These are phyloP conservation scores for Oryza brachyantha DNA, from an alignment of 176 grass and related monocot species.

Conservation along the genomic window DNA sequence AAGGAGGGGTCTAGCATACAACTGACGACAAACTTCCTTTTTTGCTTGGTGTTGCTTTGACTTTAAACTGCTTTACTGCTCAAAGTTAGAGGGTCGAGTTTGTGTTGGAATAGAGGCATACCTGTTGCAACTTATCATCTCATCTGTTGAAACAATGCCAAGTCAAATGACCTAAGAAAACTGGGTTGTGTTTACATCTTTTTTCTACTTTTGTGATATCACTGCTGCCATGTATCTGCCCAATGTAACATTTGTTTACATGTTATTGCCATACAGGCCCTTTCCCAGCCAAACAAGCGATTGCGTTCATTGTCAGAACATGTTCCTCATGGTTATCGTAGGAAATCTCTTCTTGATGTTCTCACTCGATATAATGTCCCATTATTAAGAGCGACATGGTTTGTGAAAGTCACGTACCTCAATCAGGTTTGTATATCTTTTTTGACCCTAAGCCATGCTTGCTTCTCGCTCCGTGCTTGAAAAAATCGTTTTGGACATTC, in stretches of 20 bases:
- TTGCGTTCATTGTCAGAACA: conserved; percentile 74
- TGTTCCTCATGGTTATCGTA: conserved; percentile 97
- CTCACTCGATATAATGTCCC: conserved; percentile 87
- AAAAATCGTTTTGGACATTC: not conserved
- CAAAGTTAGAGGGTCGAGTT: not conserved
- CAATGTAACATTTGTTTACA: conserved; percentile 25
- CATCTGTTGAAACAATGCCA: conserved; percentile 2
- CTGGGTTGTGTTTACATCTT: not conserved
- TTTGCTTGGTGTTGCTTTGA: conserved; percentile 3
- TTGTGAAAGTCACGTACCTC: conserved; percentile 99
- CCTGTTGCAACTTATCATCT: conserved; percentile 1
- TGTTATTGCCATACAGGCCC: conserved; percentile 48
- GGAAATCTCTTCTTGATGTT: conserved; percentile 95
- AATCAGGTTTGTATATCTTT: conserved; percentile 73
- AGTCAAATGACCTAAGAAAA: not conserved
- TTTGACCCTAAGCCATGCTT: conserved; percentile 24
- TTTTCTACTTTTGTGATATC: conserved; percentile 2
- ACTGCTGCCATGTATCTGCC: not conserved
- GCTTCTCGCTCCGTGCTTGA: not conserved
- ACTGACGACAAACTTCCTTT: not conserved
- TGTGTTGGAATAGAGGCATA: not conserved
- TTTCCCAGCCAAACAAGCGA: conserved; percentile 78
- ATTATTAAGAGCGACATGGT: conserved; percentile 95
- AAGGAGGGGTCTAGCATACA: not conserved
- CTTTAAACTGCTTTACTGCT: not conserved